Conservation (phyloP, 2,329 filamentous ascomycete species). For the Allantophomopsis cytisporea region DNA sequence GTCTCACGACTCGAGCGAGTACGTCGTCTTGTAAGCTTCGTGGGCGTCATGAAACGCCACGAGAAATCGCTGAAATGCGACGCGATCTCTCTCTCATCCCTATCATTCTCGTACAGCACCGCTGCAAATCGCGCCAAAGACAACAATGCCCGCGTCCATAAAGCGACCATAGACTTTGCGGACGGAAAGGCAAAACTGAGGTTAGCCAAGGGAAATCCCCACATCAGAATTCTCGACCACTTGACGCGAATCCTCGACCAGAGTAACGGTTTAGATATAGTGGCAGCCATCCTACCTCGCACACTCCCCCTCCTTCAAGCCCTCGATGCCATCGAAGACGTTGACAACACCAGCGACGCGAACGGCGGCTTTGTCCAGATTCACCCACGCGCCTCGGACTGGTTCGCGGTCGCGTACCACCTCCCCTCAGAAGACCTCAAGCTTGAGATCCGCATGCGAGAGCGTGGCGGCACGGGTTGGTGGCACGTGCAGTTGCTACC, state of each 20-base stretch:
- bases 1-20: constrained; percentile 34
- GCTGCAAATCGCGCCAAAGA: constrained; percentile 6
- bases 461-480: too few species aligned
- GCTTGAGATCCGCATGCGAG: too few species aligned
- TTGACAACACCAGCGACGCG: constrained; percentile 28
- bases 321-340: constrained; percentile 43
- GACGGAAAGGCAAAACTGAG: constrained; percentile 36
- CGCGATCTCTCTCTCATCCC: constrained; percentile 43
- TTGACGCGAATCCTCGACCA: constrained; percentile 44
- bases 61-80: constrained; percentile 41
- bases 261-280: constrained; percentile 30
- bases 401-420: constrained; percentile 30
- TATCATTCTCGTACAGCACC: constrained; percentile 54
- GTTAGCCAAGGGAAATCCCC: constrained; percentile 51
- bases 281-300: constrained; percentile 38
- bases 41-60: constrained; percentile 48
- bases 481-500: too few species aligned
- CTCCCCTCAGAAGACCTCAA: too few species aligned
- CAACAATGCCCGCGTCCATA: constrained; percentile 22
- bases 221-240: constrained; percentile 46
- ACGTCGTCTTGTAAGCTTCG: constrained; percentile 56
- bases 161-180: constrained; percentile 43
- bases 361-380: constrained; percentile 33
- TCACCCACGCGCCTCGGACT: constrained; percentile 39
- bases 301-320: constrained; percentile 53